Conservation (phyloP, 441 rosid species). For the Populus hybrid region DNA sequence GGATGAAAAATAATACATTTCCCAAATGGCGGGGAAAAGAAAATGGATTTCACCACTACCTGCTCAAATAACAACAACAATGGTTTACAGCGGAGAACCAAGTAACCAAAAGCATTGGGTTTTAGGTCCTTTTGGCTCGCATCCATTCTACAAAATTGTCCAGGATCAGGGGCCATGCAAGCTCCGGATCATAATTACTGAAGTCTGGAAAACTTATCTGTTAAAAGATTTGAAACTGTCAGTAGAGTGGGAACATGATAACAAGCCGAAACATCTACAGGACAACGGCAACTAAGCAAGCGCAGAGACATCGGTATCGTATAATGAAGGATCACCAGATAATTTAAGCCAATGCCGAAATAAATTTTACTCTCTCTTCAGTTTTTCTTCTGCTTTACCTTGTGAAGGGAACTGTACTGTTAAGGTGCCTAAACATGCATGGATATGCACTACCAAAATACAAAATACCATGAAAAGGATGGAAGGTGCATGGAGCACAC, state of each 20-base stretch:
- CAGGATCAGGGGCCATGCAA: conserved; percentile 62
- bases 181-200: conserved; percentile 42
- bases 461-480: neutral
- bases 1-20: neutral
- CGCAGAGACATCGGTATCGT: neutral
- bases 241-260: neutral
- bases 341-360: neutral
- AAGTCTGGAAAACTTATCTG: conserved; percentile 59
- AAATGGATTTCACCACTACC: conserved; percentile 23
- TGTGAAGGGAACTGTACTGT: neutral
- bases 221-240: neutral
- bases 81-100: conserved; percentile 36
- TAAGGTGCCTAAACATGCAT: neutral
- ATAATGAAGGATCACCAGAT: neutral
- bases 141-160: conserved; percentile 63
- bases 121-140: conserved; percentile 58
- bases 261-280: neutral
- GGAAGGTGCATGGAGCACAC: neutral
- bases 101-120: conserved; percentile 10
- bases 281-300: neutral
- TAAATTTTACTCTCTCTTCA: neutral
- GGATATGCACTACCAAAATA: too few species aligned
- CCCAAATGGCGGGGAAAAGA: neutral
- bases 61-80: conserved; percentile 29
- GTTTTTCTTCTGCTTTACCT: neutral